Conservation (phyloP, 2,329 filamentous ascomycete species). For the Raffaelea ambrosiae region DNA sequence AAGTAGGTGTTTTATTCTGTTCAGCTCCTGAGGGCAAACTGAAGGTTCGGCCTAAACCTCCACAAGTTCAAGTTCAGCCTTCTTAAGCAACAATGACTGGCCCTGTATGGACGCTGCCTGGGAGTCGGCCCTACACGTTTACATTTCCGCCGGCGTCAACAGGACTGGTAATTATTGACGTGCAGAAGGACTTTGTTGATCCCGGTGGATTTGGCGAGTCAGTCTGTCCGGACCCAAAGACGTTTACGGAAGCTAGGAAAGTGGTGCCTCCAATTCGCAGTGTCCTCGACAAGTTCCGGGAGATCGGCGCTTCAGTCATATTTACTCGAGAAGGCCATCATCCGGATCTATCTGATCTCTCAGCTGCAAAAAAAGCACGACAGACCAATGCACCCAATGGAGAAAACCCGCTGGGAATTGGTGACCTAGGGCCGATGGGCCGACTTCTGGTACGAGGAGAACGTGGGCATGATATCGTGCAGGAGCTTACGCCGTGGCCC, state of each 20-base stretch:
- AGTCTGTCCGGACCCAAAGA: conserved; percentile 30
- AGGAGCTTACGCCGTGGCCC: conserved; percentile 40
- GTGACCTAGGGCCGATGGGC: conserved; percentile 43
- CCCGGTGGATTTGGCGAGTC: conserved; percentile 37
- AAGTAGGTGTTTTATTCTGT: too few relatives aligned
- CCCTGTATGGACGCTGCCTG: too few relatives aligned
- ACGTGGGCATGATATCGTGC: conserved; percentile 45
- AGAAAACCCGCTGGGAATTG: conserved; percentile 33
- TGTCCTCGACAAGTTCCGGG: conserved; percentile 32
- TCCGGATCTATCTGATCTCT: conserved; percentile 42
- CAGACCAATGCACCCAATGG: conserved; percentile 41
- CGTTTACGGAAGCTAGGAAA: conserved; percentile 25
- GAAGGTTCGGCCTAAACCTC: too few relatives aligned
- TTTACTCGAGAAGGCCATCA: conserved; percentile 44
- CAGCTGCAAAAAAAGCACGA: conserved; percentile 38
- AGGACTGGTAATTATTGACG: conserved; percentile 45
- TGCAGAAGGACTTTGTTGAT: conserved; percentile 43
- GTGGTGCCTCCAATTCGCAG: conserved; percentile 30
- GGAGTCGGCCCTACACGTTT: too few relatives aligned
- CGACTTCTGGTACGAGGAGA: conserved; percentile 43
- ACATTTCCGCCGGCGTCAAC: conserved; percentile 31
- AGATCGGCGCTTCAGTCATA: conserved; percentile 30
- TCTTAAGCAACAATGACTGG: too few relatives aligned
- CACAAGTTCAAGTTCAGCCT: too few relatives aligned
- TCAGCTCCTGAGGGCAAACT: too few relatives aligned